Conservation (phyloP, 192 early-diverging fungal genomes). For the Entomortierella parvispora region DNA sequence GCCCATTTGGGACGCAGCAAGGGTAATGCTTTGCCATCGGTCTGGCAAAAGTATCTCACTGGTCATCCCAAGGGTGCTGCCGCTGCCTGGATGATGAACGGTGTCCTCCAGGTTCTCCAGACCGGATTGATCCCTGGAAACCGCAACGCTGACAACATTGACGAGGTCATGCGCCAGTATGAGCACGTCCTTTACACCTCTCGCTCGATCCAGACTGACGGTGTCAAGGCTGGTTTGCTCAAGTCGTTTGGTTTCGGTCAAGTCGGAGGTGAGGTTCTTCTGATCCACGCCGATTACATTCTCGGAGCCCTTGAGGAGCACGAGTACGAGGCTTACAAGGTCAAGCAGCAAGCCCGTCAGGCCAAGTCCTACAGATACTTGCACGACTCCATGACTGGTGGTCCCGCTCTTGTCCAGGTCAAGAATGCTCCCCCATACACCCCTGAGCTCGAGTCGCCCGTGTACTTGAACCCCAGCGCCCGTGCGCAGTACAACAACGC, state of each 20-base stretch:
- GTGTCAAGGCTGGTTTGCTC: constrained; percentile 89
- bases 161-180: constrained; percentile 76
- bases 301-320: constrained; percentile 75
- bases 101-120: constrained; percentile 85
- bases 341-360: constrained; percentile 76
- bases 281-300: constrained; percentile 90
- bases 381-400: constrained; percentile 88
- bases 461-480: constrained; percentile 90
- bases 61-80: constrained; percentile 98
- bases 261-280: constrained; percentile 88
- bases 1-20: constrained; percentile 85
- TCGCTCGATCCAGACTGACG: constrained; percentile 88
- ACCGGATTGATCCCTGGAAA: constrained; percentile 92
- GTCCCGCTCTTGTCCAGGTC: constrained; percentile 83
- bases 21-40: constrained; percentile 80
- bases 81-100: constrained; percentile 97
- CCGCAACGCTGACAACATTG: constrained; percentile 90
- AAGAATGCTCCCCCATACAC: constrained; percentile 90
- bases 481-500: constrained; percentile 83
- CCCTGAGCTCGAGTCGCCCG: constrained; percentile 77
- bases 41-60: constrained; percentile 95
- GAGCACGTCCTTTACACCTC: constrained; percentile 87
- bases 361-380: constrained; percentile 87
- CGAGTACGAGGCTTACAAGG: constrained; percentile 77
- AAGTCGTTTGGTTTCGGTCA: constrained; percentile 98